Conservation (phyloP, 768 basidiomycete species). For the Mycena vitilis region DNA sequence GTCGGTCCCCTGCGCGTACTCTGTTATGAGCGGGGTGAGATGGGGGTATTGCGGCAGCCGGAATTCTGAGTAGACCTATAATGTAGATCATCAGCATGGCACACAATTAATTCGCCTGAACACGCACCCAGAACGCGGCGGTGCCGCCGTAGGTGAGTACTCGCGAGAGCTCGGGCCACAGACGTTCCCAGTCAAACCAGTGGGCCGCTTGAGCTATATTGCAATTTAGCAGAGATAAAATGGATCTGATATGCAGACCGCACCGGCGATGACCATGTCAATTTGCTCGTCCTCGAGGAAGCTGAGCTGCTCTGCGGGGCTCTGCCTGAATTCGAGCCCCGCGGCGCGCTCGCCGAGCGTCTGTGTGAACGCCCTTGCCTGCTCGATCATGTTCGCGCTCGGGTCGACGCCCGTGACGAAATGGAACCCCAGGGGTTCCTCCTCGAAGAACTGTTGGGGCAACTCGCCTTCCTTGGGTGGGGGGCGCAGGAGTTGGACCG, state of each 20-base stretch:
- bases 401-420: constrained; percentile 83
- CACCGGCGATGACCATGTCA: constrained; percentile 78
- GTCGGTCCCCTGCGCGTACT: constrained; percentile 72
- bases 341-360: constrained; percentile 22
- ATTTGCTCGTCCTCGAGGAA: constrained; percentile 63
- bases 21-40: constrained; percentile 67
- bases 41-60: constrained; percentile 71
- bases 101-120: not conserved
- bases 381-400: constrained; percentile 74
- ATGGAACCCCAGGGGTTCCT: constrained; percentile 63
- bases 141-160: constrained; percentile 72
- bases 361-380: constrained; percentile 50
- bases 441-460: constrained; percentile 54
- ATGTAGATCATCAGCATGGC: not conserved
- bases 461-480: not conserved
- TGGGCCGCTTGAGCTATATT: constrained; percentile 78
- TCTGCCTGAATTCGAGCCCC: constrained; percentile 47
- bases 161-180: constrained; percentile 76
- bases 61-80: constrained; percentile 76
- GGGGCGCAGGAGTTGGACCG: constrained; percentile 22
- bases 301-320: constrained; percentile 65
- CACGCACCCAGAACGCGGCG: constrained; percentile 77
- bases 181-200: constrained; percentile 81
- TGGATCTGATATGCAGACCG: constrained; percentile 28
- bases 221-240: not conserved